Evolutionary conservation across 2,329 filamentous ascomycete genomes (phyloP), one percentile per base, ranked within the genome.

Genomic region (Paracoccidioides brasiliensis): DNA sequence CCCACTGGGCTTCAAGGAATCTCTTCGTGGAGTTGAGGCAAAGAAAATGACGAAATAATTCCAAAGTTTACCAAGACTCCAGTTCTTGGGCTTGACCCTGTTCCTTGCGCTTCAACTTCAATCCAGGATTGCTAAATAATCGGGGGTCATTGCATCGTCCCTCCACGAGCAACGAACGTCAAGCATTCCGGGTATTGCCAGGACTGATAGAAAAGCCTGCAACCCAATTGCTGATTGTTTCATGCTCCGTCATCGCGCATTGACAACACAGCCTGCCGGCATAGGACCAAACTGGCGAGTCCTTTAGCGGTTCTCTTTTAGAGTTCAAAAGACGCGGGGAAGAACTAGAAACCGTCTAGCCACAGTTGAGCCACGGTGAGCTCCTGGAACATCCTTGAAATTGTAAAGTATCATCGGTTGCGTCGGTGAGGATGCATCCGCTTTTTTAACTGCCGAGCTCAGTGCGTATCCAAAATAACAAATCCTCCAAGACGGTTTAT

Each of bases 341-440:
- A 14, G 8, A 45, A 22, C 14, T 15, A 30, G 42, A 44, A 44
- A 15, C 42, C 5, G 30, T 7, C 6, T 35, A 4, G 12, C 28
- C 10, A 28, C 10, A 10, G 7, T 5, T 7, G 22, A 45, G 15
- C 7, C 4, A 12, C 28, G 22, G 33, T 7, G 30, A n/a, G 9
- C 15, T 7, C 35, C 35, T 15, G 15, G 32, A 22, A 15, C 33
- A 7, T 15, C 35, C 32, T 15, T 37, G 32, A 51, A 41, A 51
- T 51, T 51, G 49, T 37, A 41, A 10, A 51, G 49, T 51, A 28
- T 51, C 49, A 51, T 51, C 49, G 46, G 38, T 38, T n/a, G 49
- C 15, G 15, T 35, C 22, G 4, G 30, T 6, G n/a, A 35, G 10
- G 30, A 30, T 14, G 5, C n/a, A 33, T 4, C 45, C 6, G 45